Conservation (phyloP, 2,329 filamentous ascomycete species). For the Nemania abortiva region DNA sequence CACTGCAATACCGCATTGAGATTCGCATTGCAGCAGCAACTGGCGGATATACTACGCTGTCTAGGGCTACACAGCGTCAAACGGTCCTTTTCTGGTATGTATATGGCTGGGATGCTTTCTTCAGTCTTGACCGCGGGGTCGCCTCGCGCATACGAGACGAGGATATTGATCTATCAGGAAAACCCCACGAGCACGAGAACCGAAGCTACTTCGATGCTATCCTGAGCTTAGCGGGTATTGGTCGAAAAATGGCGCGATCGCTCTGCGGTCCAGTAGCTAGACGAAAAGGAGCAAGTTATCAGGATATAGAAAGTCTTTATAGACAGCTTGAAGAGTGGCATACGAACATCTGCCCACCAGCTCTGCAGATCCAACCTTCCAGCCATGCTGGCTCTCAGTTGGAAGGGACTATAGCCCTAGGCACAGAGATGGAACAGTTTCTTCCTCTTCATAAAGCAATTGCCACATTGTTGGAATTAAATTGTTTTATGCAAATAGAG, state of each 20-base stretch:
- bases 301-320: slow-evolving; percentile 28
- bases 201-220: slow-evolving; percentile 33
- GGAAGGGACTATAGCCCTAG: neutral
- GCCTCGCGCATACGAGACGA: slow-evolving; percentile 31
- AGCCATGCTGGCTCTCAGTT: neutral
- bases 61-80: slow-evolving; percentile 24
- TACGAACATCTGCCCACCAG: slow-evolving; percentile 15
- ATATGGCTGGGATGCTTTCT: slow-evolving; percentile 32
- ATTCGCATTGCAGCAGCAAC: slow-evolving; percentile 2
- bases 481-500: slow-evolving; percentile 34
- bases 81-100: slow-evolving; percentile 30
- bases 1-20: slow-evolving; percentile 31
- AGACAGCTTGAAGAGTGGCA: slow-evolving; percentile 35
- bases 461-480: slow-evolving; percentile 21
- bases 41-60: slow-evolving; percentile 12
- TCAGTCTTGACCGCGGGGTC: slow-evolving; percentile 26
- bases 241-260: slow-evolving; percentile 22
- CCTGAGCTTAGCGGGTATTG: slow-evolving; percentile 28
- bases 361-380: slow-evolving; percentile 5
- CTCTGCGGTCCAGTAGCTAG: slow-evolving; percentile 25
- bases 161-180: slow-evolving; percentile 25
- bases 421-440: slow-evolving; percentile 6
- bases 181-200: slow-evolving; percentile 12
- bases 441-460: slow-evolving; percentile 22
- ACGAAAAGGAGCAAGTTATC: slow-evolving; percentile 21